Base-by-base conservation (phyloP, 2,329 filamentous ascomycete genomes). In the Penicillium italicum region DNA sequence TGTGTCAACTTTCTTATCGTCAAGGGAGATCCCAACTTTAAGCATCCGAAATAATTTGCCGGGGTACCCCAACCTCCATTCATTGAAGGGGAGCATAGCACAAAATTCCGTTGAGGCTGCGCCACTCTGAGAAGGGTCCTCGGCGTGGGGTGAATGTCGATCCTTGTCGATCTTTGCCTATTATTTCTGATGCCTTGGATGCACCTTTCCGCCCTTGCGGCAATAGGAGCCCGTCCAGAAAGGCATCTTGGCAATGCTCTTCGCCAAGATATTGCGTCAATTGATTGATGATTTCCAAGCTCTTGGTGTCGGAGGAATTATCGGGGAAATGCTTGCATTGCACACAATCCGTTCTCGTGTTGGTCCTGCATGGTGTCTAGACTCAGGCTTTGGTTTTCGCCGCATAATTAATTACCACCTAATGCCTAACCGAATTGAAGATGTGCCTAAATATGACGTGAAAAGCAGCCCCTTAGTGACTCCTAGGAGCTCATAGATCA, bases 121-220 rank as follows among this genome's bases (percentile, higher is more conserved):
- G 52, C 52, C 52, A 55, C 53, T 14, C 18, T 37, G n/a, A n/a
- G 12, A 45, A 36, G 22, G 18, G 4, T 5, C 16, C 22, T 45
- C 47, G 47, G 47, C 53, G 53, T 55, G 47, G 53, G 47, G 28
- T 45, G 44, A 14, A 26, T 41, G 38, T 45, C 11, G 52, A 45
- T 50, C 40, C 43, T 33, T 45, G 43, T 33, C 30, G 30, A 45
- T 33, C 28, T 18, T 22, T 45, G 28, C 22, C 18, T 31, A 24
- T 24, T 16, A 44, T 40, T 26, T 36, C 38, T 41, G 43, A 48
- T n/a, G 26, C 14, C 43, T 46, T 47, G 43, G 26, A 22, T 16
- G 28, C 4, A 11, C 46, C n/a, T 22, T 34, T 53, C 30, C 44
- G 37, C 51, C 37, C 36, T 49, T 40, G n/a, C 24, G 20, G 31